Evolutionary conservation across 371 early-diverging fungal species (phyloP).

Genomic region (Phascolomyces articulosus): DNA sequence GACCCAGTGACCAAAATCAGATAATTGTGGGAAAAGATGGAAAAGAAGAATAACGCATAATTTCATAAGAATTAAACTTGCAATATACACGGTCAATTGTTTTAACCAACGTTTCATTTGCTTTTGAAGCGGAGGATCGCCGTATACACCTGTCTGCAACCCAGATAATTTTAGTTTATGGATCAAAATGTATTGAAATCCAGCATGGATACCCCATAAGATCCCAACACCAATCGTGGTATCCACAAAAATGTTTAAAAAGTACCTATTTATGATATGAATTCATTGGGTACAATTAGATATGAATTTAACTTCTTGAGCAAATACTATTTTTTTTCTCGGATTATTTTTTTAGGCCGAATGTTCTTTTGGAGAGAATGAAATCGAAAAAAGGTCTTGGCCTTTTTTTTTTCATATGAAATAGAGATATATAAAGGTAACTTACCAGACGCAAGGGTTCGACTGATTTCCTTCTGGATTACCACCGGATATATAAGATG

Average conservation of each 20-base stretch:
- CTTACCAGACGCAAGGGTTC: constrained; percentile 74
- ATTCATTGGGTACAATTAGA: no score
- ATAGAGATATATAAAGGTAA: background rate
- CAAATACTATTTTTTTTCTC: no score
- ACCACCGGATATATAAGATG: constrained; percentile 58
- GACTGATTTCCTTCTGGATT: constrained; percentile 47
- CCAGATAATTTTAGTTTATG: constrained; percentile 36
- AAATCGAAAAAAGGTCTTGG: background rate
- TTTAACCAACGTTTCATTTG: constrained; percentile 60
- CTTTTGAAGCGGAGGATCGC: constrained; percentile 55
- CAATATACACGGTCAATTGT: constrained; percentile 59
- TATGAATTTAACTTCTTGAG: no score
- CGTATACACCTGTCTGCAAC: constrained; percentile 68
- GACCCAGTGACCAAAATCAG: constrained; percentile 65
- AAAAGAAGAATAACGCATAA: constrained; percentile 52
- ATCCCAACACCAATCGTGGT: constrained; percentile 72
- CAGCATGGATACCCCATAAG: constrained; percentile 56
- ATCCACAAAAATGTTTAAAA: constrained; percentile 73
- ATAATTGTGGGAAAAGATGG: constrained; percentile 55
- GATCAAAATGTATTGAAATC: constrained; percentile 40
- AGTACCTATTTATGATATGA: no score
- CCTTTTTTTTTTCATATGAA: background rate
- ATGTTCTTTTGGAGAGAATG: no score
- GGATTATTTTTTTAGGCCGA: no score
- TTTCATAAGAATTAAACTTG: constrained; percentile 64